These are phyloP conservation scores for Ceratobasidium papillatum DNA, from an alignment of 1,284 basidiomycete genomes.

Conservation along the genomic window DNA sequence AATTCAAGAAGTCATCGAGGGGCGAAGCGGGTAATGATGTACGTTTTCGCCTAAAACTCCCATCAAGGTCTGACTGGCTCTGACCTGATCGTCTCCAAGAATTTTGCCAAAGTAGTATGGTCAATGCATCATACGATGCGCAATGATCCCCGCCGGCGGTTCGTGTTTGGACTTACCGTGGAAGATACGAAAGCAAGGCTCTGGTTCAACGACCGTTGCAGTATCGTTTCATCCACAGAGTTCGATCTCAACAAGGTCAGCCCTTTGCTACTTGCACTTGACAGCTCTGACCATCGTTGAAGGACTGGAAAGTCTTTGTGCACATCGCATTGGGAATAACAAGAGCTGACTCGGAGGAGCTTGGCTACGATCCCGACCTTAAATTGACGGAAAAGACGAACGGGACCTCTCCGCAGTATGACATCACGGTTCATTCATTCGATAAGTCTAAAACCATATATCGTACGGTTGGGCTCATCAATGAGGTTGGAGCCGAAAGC, in stretches of 20 bases:
- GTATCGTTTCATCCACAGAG: background rate
- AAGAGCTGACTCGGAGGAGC: background rate
- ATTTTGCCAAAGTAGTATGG: conserved; percentile 32
- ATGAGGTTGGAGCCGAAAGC: background rate
- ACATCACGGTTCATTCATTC: background rate
- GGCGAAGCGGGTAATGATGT: background rate
- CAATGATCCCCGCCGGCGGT: conserved; percentile 42
- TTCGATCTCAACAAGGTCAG: conserved; percentile 27
- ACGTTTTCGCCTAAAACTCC: background rate
- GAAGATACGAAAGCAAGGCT: conserved; percentile 30
- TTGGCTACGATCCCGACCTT: conserved; percentile 13
- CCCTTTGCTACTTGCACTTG: background rate
- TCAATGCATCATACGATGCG: conserved; percentile 42
- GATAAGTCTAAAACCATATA: background rate
- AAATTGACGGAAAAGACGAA: background rate
- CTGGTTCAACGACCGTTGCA: conserved; percentile 20
- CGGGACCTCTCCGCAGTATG: background rate
- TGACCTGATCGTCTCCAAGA: background rate
- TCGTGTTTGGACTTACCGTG: conserved; percentile 42
- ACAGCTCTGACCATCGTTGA: background rate
- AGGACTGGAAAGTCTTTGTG: background rate
- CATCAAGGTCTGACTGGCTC: background rate
- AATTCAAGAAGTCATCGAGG: background rate
- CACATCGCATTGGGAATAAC: background rate
- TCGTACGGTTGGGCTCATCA: background rate